Evolutionary conservation across 108 stramenopile species (phyloP), one percentile per base, ranked within the genome.

Genomic region (Phaeodactylum tricornutum): DNA sequence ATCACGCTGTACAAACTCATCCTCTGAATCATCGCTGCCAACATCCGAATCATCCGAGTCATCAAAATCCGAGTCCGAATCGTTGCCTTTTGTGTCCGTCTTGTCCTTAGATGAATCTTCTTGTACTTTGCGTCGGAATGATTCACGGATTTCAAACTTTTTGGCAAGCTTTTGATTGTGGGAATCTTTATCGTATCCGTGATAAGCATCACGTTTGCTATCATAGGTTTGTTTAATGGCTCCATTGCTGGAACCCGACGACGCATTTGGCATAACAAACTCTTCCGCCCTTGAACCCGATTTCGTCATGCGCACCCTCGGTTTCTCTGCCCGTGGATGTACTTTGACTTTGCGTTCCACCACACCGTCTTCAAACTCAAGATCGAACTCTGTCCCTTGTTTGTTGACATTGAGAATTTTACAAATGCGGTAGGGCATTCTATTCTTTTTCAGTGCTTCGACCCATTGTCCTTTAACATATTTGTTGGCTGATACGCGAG

Each of bases 301-400:
- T 53, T 92, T 87, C 2, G 92, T 92, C 69, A 85, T 83, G 1
- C 93, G 81, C 39, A 95, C 93, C 31, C 97, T 74, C 29, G 95
- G 95, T 38, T 79, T 67, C 52, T 39, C 34, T 7, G 59, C 64
- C 31, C 56, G 50, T 4, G 54, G 42, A 0, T 34, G 35, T 35
- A 77, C 64, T 27, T 87, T 79, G 35, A 85, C 83, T 37, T 77
- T 72, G 16, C 57, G 44, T 52, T 89, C 86, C 25, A 79, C 36
- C 16, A 59, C 77, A 14, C 86, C 88, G 49, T 86, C 86, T 57
- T 90, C 84, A 56, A 79, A 90, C 43, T 81, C 54, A 37, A 88
- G 43, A 56, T 88, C 84, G 53, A 79, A 78, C 43, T 62, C 62
- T 1, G 53, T 66, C 21, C 78, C 76, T 43, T 76, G 74, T 16